Conservation (phyloP, 441 rosid species). For the Viola pubescens region DNA sequence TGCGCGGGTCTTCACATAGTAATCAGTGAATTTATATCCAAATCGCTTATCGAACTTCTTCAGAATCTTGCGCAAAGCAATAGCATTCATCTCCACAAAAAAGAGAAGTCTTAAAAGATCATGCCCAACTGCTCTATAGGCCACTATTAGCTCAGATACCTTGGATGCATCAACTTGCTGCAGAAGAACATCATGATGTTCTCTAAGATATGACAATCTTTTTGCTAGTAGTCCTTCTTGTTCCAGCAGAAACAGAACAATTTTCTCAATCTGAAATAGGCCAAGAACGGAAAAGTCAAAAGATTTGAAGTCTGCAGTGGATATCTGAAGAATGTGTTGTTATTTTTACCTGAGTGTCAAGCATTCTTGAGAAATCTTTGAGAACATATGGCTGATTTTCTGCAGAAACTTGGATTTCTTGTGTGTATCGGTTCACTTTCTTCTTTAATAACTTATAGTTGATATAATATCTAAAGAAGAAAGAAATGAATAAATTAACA, state of each 20-base stretch:
- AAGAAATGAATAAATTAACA: background rate
- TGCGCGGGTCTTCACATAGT: constrained; percentile 87
- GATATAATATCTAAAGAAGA: constrained; percentile 57
- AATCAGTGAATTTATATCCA: constrained; percentile 79
- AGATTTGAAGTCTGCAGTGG: background rate
- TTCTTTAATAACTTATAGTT: constrained; percentile 87
- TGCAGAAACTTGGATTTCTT: constrained; percentile 56
- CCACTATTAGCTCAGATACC: constrained; percentile 56
- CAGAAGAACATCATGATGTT: constrained; percentile 50
- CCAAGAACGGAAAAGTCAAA: background rate
- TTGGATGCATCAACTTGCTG: constrained; percentile 49
- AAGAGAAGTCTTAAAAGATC: constrained; percentile 73
- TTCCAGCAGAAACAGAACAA: constrained; percentile 82
- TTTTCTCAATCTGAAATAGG: constrained; percentile 67
- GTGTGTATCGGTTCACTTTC: constrained; percentile 71
- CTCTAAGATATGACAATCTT: constrained; percentile 51
- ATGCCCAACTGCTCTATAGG: constrained; percentile 64
- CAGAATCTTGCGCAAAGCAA: constrained; percentile 84
- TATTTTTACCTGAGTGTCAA: constrained; percentile 52
- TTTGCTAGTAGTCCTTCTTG: constrained; percentile 82
- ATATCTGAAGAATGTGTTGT: too few species aligned
- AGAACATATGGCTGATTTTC: constrained; percentile 71
- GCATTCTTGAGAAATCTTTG: constrained; percentile 89
- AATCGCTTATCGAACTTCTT: constrained; percentile 93
- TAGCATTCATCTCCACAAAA: constrained; percentile 83